Evolutionary conservation across 192 early-diverging fungal genomes (phyloP), one percentile per base, ranked within the genome.

Genomic region (Cladochytrium replicatum): DNA sequence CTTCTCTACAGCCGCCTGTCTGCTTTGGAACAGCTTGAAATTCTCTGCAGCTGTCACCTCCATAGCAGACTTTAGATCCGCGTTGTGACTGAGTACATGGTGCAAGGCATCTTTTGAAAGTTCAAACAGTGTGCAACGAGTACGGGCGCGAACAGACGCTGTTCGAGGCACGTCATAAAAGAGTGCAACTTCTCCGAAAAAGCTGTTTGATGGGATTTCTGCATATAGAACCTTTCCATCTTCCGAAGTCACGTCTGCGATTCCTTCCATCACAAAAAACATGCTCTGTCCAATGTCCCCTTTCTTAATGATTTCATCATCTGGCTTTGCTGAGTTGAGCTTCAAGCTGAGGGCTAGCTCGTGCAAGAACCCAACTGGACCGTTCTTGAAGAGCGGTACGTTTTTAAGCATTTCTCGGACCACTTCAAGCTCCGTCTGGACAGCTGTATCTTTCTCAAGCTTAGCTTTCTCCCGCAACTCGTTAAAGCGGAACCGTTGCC

Each of bases 141-240:
- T 47, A 15, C 51, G 24, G 2, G 69, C 44, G 7, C 63, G 54
- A 25, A 77, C 72, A 2, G 73, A 66, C 1, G 74, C 74, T 4
- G 74, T 77, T 6, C 74, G 59, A 29, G 58, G 57, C 37, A 78
- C 66, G 31, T 71, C 70, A 41, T 55, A 78, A 32, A 77, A 72
- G 15, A 77, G 51, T 8, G 74, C 68, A 15, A 77, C 74, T 57
- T 77, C 74, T 3, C 74, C 74, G 51, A 77, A 77, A 45, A 66
- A 77, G 21, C 62, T 47, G 7, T 53, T 57, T 6, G 51, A 30
- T 21, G 40, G 37, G 29, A 78, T 48, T 38, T 74, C 64, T 23
- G 72, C 74, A 44, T 60, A 77, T 8, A 69, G 45, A 8, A 43
- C 55, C 17, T 29, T 53, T 2, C 68, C 66, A 41, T 76, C 67